phyloP scores from a whole-genome alignment of 2,329 filamentous ascomycete genomes.

The Diaporthe batatas region DNA sequence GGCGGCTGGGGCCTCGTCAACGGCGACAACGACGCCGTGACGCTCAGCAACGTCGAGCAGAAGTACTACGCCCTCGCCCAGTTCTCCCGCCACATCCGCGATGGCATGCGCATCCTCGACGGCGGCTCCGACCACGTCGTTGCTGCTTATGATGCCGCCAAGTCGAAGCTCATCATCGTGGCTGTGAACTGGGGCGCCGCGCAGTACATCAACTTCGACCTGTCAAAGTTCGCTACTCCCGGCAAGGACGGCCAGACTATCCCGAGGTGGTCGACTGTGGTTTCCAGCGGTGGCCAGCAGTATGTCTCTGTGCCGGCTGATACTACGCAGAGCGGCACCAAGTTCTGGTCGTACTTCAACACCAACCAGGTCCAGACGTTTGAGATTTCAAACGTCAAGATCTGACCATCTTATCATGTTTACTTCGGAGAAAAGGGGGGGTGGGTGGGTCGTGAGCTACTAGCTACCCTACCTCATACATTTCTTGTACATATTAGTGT shows the following conservation, averaged over 20 bases:
- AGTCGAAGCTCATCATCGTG: slow-evolving; percentile 54
- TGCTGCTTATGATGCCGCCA: slow-evolving; percentile 54
- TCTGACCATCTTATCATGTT: slow-evolving; percentile 33
- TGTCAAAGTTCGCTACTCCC: slow-evolving; percentile 51
- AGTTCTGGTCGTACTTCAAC: slow-evolving; percentile 54
- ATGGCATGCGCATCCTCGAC: slow-evolving; percentile 56
- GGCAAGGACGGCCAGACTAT: slow-evolving; percentile 51
- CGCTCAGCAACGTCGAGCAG: slow-evolving; percentile 49
- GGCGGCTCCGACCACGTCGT: slow-evolving; percentile 52
- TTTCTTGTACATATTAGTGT: slow-evolving; percentile 12
- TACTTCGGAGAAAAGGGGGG: no score
- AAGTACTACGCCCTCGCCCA: slow-evolving; percentile 60
- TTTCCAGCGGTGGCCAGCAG: slow-evolving; percentile 49
- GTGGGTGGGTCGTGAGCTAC: no score
- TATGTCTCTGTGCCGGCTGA: slow-evolving; percentile 51
- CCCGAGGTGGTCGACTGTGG: slow-evolving; percentile 54
- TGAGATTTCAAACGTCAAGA: slow-evolving; percentile 50
- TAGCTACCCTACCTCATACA: not conserved
- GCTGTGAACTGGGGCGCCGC: slow-evolving; percentile 55
- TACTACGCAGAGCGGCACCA: slow-evolving; percentile 51
- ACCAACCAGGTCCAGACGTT: slow-evolving; percentile 55
- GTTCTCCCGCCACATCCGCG: slow-evolving; percentile 56
- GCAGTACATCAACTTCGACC: slow-evolving; percentile 56
- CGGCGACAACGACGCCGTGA: slow-evolving; percentile 53
- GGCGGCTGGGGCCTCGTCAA: slow-evolving; percentile 58